Base-by-base conservation (phyloP, 2,329 filamentous ascomycete genomes). In the Pseudogymnoascus verrucosus region DNA sequence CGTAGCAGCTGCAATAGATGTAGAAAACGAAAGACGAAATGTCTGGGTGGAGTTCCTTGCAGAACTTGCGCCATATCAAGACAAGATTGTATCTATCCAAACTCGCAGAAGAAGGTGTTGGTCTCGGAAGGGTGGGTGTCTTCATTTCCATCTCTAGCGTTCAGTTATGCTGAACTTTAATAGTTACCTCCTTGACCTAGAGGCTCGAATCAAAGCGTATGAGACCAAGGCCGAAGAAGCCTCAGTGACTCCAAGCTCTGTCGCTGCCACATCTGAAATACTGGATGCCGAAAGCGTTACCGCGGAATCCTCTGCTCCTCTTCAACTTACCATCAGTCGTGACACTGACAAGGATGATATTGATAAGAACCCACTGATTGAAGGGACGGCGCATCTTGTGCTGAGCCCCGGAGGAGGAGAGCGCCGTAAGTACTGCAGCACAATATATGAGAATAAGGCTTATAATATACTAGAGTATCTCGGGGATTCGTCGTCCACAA, bases 401-500 rank as follows among this genome's bases (percentile, higher is more conserved):
- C 14, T 65, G 12, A 65, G 54, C 21, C 62, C 62, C 1, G 40
- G 51, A 1, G 64, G 64, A 16, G 47, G 47, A 6, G 47, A 65
- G 21, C 47, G 54, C 6, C 64, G 64, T 65, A 64, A 42, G 64
- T 63, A 40, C 36, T 34, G n/a, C 26, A 31, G 8, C 7, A 37
- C 12, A n/a, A 31, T 36, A 11, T 44, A 61, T 16, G 28, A 64
- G 8, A 23, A 14, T 34, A 40, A 60, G n/a, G 31, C 47, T 19
- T 64, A 61, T 37, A 14, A 36, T 57, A 21, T 63, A 61, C 23
- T 26, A 66, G 68, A 71, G 40, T 71, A 70, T 47, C 64, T 71
- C 5, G 69, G 69, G 12, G 68, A 68, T 34, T 70, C 69, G 7
- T 71, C 70, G 2, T 70, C 70, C 2, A 68, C 69, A 8, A 69